phyloP scores from a whole-genome alignment of 495 filamentous ascomycete species.

The Trypethelium eluteriae region DNA sequence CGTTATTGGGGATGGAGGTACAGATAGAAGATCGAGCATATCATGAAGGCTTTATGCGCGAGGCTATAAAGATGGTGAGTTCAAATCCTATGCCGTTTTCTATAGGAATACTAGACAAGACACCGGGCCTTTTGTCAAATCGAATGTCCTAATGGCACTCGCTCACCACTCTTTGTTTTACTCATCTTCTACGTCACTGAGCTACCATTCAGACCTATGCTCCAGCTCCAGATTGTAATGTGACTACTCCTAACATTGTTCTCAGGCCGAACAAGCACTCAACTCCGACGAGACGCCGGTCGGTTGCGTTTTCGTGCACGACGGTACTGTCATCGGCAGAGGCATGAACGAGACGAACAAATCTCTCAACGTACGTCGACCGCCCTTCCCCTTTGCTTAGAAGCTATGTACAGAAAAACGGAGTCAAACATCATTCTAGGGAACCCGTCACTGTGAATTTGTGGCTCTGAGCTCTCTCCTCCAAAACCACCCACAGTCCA shows the following conservation, averaged over 20 bases:
- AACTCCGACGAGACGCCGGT: constrained; percentile 82
- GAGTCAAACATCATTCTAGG: constrained; percentile 40
- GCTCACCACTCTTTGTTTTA: not conserved
- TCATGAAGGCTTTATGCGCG: constrained; percentile 41
- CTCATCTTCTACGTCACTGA: not conserved
- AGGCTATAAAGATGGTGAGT: constrained; percentile 37
- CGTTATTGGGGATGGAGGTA: not conserved
- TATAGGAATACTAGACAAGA: not conserved
- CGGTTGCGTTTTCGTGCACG: constrained; percentile 82
- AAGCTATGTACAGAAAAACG: not conserved
- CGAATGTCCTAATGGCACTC: not conserved
- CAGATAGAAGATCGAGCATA: constrained; percentile 23
- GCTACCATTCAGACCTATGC: too few relatives aligned
- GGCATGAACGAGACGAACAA: constrained; percentile 97
- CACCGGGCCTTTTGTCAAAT: not conserved
- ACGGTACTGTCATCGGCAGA: constrained; percentile 62
- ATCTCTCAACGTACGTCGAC: constrained; percentile 57
- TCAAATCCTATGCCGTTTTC: not conserved
- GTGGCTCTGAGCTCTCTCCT: constrained; percentile 66
- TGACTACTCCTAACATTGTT: constrained; percentile 16
- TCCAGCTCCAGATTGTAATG: not conserved
- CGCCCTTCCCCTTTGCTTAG: not conserved
- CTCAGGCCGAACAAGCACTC: constrained; percentile 72
- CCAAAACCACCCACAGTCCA: constrained; percentile 45
- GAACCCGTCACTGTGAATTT: constrained; percentile 91